Base-by-base conservation (phyloP, 495 filamentous ascomycete species). In the Stereocaulon alpinum region DNA sequence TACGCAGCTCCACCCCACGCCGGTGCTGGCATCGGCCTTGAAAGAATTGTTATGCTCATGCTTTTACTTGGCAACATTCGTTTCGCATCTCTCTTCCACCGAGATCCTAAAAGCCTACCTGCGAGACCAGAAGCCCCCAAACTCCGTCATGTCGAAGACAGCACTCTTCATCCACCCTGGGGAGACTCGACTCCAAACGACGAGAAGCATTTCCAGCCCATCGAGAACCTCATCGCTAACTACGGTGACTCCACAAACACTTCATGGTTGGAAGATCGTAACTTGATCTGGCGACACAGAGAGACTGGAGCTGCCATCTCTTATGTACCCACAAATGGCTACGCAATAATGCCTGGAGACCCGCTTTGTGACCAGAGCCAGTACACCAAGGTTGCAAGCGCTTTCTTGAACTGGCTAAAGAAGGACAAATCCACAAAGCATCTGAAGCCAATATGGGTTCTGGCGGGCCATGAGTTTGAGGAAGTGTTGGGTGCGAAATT, bases 211-310 rank as follows among this genome's bases (percentile, higher is more conserved):
- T 74, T 87, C 30, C 89, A 88, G 50, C 77, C 86, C 6, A 68
- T 95, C 24, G 87, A 88, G 65, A 84, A 92, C 61, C 80, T 93
- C 49, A 84, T 93, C 66, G 87, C 86, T 61, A 95, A 93, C 71
- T 95, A 95, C 61, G 89, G 89, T 51, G 89, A 93, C 68, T 87
- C 89, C 17, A 87, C 88, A 15, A 89, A 91, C 61, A 95, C 88
- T 0, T 88, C 88, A 1, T 95, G 87, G 86, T 80, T 87, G 20
- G 89, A 95, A 68, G 84, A 87, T 6, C 82, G 87, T 15, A 91
- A 86, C 67, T 81, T 85, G 66, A 82, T 93, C 61, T 95, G 86
- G 86, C 86, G 89, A 6, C 86, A 93, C 63, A 73, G 77, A 44
- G 68, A 70, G 6, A 92, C 88, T 1, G 89, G 89, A 47, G 89